These are phyloP conservation scores for Inga laurina DNA, from an alignment of 306 rosid genomes.

Conservation along the genomic window DNA sequence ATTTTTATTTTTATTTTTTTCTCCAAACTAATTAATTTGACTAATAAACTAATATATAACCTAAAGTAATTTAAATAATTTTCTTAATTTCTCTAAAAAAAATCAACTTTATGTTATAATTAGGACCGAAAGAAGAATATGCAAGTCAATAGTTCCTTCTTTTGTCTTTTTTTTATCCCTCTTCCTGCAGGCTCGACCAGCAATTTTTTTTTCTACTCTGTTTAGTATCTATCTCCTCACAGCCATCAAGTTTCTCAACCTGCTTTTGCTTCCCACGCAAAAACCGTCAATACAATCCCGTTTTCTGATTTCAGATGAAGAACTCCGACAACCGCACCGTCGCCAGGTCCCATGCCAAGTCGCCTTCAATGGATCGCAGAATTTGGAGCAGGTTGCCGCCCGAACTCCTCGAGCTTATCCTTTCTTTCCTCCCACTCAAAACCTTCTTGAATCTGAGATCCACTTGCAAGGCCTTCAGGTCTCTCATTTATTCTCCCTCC, in stretches of 20 bases:
- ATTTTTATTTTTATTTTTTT: too few species aligned
- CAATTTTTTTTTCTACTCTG: neutral
- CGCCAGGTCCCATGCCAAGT: neutral
- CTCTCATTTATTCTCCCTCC: conserved; percentile 68
- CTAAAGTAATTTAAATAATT: too few species aligned
- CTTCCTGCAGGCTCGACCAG: neutral
- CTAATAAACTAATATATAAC: too few species aligned
- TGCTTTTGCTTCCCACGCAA: neutral
- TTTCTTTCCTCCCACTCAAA: conserved; percentile 73
- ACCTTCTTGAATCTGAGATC: conserved; percentile 65
- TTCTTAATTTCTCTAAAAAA: too few species aligned
- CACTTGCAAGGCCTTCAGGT: conserved; percentile 74
- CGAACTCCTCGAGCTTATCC: conserved; percentile 69
- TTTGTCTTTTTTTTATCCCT: neutral
- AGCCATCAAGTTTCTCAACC: neutral
- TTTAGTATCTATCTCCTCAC: too few species aligned
- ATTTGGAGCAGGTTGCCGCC: conserved; percentile 81
- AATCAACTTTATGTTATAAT: too few species aligned
- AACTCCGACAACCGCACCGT: neutral
- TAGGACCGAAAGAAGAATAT: too few species aligned
- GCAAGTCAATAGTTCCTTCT: neutral
- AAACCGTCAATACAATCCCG: too few species aligned
- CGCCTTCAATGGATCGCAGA: conserved; percentile 60
- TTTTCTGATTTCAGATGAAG: neutral
- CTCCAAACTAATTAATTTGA: too few species aligned